phyloP scores from a whole-genome alignment of 2,329 filamentous ascomycete genomes.

The Fusarium armeniacum region DNA sequence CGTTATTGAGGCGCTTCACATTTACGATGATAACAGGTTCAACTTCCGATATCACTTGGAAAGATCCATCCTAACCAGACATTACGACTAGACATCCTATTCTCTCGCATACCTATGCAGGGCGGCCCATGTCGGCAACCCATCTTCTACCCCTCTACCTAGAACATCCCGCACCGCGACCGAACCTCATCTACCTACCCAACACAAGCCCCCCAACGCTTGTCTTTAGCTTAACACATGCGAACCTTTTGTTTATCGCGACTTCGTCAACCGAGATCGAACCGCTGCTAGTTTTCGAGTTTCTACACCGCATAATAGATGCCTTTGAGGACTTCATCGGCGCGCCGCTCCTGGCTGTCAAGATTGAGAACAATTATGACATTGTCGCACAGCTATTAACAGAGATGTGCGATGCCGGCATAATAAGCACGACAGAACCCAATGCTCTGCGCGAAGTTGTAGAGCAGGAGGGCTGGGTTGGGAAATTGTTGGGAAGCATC shows the following conservation, averaged over 20 bases:
- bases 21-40: constrained; percentile 96
- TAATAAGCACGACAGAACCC: constrained; percentile 90
- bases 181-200: constrained; percentile 87
- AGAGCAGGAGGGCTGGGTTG: constrained; percentile 90
- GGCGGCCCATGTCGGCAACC: constrained; percentile 80
- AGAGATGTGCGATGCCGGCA: constrained; percentile 96
- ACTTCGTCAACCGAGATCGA: constrained; percentile 90
- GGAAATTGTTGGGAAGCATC: constrained; percentile 89
- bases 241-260: constrained; percentile 86
- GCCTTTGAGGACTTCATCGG: constrained; percentile 95
- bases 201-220: constrained; percentile 87
- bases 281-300: constrained; percentile 90
- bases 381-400: constrained; percentile 91
- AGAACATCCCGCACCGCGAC: constrained; percentile 82
- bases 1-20: constrained; percentile 94
- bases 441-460: constrained; percentile 93
- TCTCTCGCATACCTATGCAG: constrained; percentile 89
- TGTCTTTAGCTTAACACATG: constrained; percentile 89
- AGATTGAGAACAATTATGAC: constrained; percentile 92
- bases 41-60: not conserved
- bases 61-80: constrained; percentile 42
- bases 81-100: constrained; percentile 75
- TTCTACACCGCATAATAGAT: constrained; percentile 93
- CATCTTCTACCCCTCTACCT: constrained; percentile 89
- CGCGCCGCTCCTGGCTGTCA: constrained; percentile 84